A percentile compares a stretch with the other conserved stretches of the same genome.
Conservation (phyloP, 257 asterid genomes). For the Schizonepeta tenuifolia region DNA sequence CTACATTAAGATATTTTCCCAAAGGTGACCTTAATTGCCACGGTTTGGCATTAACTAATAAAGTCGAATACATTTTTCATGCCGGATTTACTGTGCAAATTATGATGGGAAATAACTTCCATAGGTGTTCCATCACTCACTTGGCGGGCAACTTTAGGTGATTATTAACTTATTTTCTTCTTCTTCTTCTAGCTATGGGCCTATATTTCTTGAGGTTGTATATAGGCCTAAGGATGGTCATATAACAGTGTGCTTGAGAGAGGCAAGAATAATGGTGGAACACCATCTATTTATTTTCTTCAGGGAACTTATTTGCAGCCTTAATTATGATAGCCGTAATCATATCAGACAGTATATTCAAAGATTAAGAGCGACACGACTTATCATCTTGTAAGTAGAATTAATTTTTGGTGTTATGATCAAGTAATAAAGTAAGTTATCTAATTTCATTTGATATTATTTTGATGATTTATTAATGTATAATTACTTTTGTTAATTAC, state of each 20-base stretch:
- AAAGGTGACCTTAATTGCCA: background rate
- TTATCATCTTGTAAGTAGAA: slow-evolving; percentile 10
- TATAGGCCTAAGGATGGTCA: background rate
- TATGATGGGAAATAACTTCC: slow-evolving; percentile 21
- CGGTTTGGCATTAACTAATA: background rate
- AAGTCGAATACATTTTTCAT: background rate
- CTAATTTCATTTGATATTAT: no score
- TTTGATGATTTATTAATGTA: no score
- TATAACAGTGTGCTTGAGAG: slow-evolving; percentile 14
- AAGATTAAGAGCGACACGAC: slow-evolving; percentile 12
- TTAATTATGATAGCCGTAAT: background rate
- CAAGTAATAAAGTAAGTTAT: slow-evolving; percentile 12
- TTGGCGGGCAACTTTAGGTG: slow-evolving; percentile 10
- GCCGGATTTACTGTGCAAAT: slow-evolving; percentile 24
- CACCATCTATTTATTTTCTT: slow-evolving; percentile 19
- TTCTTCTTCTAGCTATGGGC: background rate
- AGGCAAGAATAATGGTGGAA: background rate
- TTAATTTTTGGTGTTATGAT: background rate
- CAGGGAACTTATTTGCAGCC: background rate
- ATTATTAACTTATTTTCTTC: background rate
- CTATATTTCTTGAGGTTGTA: slow-evolving; percentile 15
- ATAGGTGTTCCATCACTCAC: slow-evolving; percentile 2
- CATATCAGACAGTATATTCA: background rate
- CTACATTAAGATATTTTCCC: slow-evolving; percentile 21
- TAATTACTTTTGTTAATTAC: no score